Evolutionary conservation across 208 protist species (phyloP).

Genomic region (Wallacemonas collosoma): DNA sequence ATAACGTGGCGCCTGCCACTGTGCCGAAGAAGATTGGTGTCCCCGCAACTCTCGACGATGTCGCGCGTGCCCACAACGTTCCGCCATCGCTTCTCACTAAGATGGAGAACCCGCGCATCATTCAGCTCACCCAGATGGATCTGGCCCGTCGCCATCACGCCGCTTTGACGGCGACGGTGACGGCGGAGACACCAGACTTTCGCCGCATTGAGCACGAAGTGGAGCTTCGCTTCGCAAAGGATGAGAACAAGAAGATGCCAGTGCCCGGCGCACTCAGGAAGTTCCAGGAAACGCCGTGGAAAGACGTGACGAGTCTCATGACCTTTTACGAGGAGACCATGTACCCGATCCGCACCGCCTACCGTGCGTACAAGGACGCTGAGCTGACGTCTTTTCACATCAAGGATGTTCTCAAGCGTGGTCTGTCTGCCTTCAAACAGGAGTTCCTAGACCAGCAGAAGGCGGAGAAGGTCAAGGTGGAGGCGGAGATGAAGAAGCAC

Average conservation of each 20-base stretch:
- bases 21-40: constrained; percentile 48
- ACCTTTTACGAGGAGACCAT: constrained; percentile 86
- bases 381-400: constrained; percentile 84
- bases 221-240: constrained; percentile 27
- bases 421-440: constrained; percentile 86
- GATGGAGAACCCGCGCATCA: constrained; percentile 47
- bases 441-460: constrained; percentile 87
- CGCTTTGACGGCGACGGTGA: constrained; percentile 60
- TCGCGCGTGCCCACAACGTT: constrained; percentile 55
- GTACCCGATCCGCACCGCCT: constrained; percentile 64
- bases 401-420: constrained; percentile 90
- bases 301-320: constrained; percentile 49
- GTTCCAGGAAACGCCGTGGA: constrained; percentile 71
- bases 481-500: constrained; percentile 74
- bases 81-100: constrained; percentile 52
- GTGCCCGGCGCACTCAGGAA: constrained; percentile 64
- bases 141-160: constrained; percentile 64
- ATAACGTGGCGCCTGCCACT: constrained; percentile 46
- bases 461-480: constrained; percentile 56
- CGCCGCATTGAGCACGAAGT: constrained; percentile 65
- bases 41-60: constrained; percentile 41
- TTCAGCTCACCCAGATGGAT: constrained; percentile 71
- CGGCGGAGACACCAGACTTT: constrained; percentile 47
- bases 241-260: constrained; percentile 34
- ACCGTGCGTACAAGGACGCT: constrained; percentile 54